Evolutionary conservation across 225 moss, liverwort and hornwort species (phyloP), one percentile per base, ranked within the genome.

Genomic region (Thuidium tamariscinum): DNA sequence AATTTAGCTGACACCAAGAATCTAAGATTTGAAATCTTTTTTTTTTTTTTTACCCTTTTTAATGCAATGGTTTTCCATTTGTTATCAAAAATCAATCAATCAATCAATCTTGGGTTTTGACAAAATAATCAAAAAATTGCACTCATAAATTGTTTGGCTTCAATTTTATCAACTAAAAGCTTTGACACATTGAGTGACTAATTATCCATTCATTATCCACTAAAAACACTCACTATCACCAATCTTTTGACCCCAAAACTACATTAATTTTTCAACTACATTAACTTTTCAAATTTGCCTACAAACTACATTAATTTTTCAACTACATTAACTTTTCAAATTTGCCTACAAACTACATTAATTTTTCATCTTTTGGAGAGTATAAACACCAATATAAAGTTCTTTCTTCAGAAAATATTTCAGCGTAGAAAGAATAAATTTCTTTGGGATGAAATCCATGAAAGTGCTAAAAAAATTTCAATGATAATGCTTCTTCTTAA

Each of bases 1-100:
- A 41, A 5, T 26, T 42, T 1, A 69, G 2, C 8, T 15, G 26
- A 42, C 11, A 70, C 0, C 0, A 0, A n/a, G n/a, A n/a, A n/a
- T n/a, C n/a, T n/a, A n/a, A n/a, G n/a, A n/a, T n/a, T n/a, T n/a
- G n/a, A n/a, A n/a, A n/a, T n/a, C n/a, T n/a, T n/a, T n/a, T n/a
- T n/a, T n/a, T n/a, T n/a, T n/a, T n/a, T n/a, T n/a, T n/a, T n/a
- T n/a, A n/a, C n/a, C n/a, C n/a, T n/a, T n/a, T n/a, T n/a, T n/a
- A n/a, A n/a, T n/a, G n/a, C n/a, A n/a, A n/a, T n/a, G n/a, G n/a
- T n/a, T n/a, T n/a, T n/a, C n/a, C n/a, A n/a, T n/a, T n/a, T n/a
- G n/a, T n/a, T n/a, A n/a, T n/a, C n/a, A n/a, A n/a, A n/a, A n/a
- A n/a, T n/a, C n/a, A n/a, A n/a, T n/a, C n/a, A n/a, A n/a, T n/a